phyloP scores from a whole-genome alignment of 2,329 filamentous ascomycete genomes.

The Phialocephala subalpina region DNA sequence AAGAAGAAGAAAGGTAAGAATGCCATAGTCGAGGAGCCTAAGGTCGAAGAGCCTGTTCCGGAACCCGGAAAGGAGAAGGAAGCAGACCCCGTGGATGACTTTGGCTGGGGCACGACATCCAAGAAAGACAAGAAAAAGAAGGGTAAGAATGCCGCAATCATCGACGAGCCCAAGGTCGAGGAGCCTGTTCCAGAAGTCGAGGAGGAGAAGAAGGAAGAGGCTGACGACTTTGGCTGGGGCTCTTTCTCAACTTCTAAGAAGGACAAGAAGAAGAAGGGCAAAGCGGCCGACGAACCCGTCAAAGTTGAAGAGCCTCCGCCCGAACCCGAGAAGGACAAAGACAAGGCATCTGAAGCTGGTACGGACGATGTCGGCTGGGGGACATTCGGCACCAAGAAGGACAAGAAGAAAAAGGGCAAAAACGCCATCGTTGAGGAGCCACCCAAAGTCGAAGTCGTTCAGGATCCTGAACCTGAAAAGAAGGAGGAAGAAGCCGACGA shows the following conservation, averaged over 20 bases:
- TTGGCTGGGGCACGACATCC: slow-evolving; percentile 53
- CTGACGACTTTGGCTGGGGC: slow-evolving; percentile 54
- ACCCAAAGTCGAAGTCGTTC: background rate
- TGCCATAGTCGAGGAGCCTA: background rate
- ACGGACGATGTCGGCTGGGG: slow-evolving; percentile 1
- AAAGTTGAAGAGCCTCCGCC: background rate
- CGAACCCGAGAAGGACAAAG: background rate
- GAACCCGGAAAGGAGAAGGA: slow-evolving; percentile 32
- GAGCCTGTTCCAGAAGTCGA: slow-evolving; percentile 34
- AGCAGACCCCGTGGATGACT: slow-evolving; percentile 49
- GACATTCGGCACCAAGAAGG: slow-evolving; percentile 2
- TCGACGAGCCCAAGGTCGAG: slow-evolving; percentile 39
- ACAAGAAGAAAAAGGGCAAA: slow-evolving; percentile 11
- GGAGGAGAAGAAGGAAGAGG: slow-evolving; percentile 39
- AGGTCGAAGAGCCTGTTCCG: background rate
- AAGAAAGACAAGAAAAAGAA: slow-evolving; percentile 58
- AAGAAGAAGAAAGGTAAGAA: slow-evolving; percentile 12
- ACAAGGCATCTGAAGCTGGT: background rate
- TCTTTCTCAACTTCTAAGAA: slow-evolving; percentile 44
- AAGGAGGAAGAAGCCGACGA: slow-evolving; percentile 33
- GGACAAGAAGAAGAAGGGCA: slow-evolving; percentile 7
- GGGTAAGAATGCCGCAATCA: slow-evolving; percentile 41
- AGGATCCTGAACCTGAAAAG: slow-evolving; percentile 23
- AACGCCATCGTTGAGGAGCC: background rate
- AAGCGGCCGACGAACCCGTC: background rate